Base-by-base conservation (phyloP, 192 early-diverging fungal genomes). In the Backusella mclennaniae region DNA sequence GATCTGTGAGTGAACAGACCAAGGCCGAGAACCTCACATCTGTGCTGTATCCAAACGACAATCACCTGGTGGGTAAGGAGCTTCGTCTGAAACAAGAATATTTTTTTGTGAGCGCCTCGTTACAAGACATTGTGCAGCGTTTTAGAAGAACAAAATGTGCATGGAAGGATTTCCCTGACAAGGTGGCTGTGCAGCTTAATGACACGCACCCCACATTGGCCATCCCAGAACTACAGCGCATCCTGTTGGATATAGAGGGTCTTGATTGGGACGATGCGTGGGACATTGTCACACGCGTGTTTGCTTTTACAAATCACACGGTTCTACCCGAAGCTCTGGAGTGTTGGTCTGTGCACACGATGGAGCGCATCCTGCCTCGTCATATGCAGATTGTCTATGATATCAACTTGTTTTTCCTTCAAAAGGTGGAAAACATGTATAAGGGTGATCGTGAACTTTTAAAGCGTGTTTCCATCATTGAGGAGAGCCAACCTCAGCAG, bases 361-460 rank as follows among this genome's bases (percentile, higher is more conserved):
- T 99, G 76, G 87, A 91, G 80, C 92, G 97, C 78, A 89, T 99
- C 31, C 88, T 99, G 77, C 97, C 97, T 39, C 91, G 97, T 73
- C 96, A 97, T 84, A 93, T 99, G 95, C 94, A 95, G 83, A 98
- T 99, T 82, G 98, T 99, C 82, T 99, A 97, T 82, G 97, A 99
- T 83, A 94, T 99, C 89, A 99, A 99, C 82, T 84, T 99, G 86
- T 99, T 91, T 90, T 99, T 99, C 85, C 84, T 99, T 76, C 97
- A 99, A 88, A 85, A 87, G 69, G 96, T 99, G 19, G 97, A 99
- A 85, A 87, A 87, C 79, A 82, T 81, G 79, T 95, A 85, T 84
- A 95, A 96, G 15, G 89, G 89, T 76, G 95, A 99, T 83, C 95
- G 97, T 66, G 92, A 91, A 68, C 83, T 95, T 33, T 86, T 97